A percentile compares a stretch with the other conserved stretches of the same genome.
Evolutionary conservation across 2,329 filamentous ascomycete species (phyloP).

Genomic region (Xylariaceae sp.): DNA sequence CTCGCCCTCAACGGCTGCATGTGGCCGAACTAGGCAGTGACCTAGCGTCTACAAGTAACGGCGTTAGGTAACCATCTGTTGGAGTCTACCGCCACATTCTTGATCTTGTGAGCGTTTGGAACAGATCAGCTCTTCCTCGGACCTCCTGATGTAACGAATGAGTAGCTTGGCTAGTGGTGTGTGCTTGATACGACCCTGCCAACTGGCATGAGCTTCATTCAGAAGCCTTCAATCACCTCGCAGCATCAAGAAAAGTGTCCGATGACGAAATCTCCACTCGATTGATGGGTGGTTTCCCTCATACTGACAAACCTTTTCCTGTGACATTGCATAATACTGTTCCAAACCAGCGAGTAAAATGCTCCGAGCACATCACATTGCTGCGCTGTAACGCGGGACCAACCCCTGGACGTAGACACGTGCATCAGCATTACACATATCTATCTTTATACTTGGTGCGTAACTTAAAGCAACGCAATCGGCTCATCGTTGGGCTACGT

Average conservation of each 20-base stretch:
- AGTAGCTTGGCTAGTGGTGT: no score
- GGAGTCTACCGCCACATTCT: no score
- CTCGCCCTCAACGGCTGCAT: conserved; percentile 11
- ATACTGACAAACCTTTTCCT: conserved; percentile 9
- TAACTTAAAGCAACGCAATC: conserved; percentile 1
- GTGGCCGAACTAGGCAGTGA: conserved; percentile 14
- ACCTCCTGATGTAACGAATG: no score
- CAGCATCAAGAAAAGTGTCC: conserved; percentile 8
- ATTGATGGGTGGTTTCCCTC: conserved; percentile 7
- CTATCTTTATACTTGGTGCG: conserved; percentile 9
- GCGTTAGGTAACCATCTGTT: no score
- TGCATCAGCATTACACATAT: no score
- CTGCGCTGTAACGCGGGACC: conserved; percentile 4
- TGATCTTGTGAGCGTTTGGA: no score
- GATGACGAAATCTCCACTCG: conserved; percentile 10
- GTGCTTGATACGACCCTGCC: no score
- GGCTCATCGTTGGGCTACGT: conserved; percentile 3
- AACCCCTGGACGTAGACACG: conserved; percentile 4
- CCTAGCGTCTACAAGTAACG: no score
- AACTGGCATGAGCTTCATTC: conserved; percentile 4
- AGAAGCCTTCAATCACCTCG: conserved; percentile 11
- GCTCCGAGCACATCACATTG: conserved; percentile 9
- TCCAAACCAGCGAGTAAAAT: conserved; percentile 8
- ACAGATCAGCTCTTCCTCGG: no score
- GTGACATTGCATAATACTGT: conserved; percentile 11